Conservation (phyloP, 163 green algal species). For the Trebouxiophyceae sp. region DNA sequence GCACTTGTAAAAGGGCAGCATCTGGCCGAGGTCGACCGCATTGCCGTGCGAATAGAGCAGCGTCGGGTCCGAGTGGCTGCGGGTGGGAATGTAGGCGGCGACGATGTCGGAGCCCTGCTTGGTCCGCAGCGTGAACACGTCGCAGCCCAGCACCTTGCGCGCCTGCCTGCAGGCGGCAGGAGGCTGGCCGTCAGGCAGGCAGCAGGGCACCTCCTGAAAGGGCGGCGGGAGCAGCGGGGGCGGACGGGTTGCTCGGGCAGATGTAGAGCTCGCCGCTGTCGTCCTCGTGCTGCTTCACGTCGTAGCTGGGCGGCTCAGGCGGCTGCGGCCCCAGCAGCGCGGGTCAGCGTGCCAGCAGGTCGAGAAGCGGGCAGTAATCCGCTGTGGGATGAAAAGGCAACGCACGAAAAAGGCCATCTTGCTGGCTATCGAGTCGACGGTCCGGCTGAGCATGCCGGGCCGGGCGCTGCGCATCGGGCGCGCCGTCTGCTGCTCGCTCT, state of each 20-base stretch:
- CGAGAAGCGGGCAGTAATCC: no score
- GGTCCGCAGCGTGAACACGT: constrained; percentile 28
- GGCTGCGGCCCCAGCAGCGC: constrained; percentile 24
- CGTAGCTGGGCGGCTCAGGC: constrained; percentile 56
- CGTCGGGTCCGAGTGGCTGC: constrained; percentile 21
- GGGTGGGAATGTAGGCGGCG: constrained; percentile 38
- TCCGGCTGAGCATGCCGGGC: not conserved
- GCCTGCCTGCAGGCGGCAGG: not conserved
- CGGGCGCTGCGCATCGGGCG: no score
- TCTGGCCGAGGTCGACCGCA: constrained; percentile 67
- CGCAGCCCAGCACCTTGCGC: constrained; percentile 35
- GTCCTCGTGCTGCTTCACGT: constrained; percentile 44
- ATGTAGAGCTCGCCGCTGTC: constrained; percentile 52
- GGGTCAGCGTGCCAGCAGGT: no score
- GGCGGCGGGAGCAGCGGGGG: not conserved
- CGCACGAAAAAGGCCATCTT: constrained; percentile 10
- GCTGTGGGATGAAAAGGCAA: no score
- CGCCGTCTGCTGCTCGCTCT: no score
- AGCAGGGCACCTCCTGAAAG: not conserved
- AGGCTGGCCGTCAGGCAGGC: not conserved
- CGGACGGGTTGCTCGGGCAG: constrained; percentile 25
- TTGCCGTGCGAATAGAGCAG: constrained; percentile 82
- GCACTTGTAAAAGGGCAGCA: constrained; percentile 36
- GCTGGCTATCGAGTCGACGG: constrained; percentile 2
- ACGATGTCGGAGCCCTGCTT: constrained; percentile 25